Conservation (phyloP, 2,329 filamentous ascomycete species). For the Trichophyton equinum region DNA sequence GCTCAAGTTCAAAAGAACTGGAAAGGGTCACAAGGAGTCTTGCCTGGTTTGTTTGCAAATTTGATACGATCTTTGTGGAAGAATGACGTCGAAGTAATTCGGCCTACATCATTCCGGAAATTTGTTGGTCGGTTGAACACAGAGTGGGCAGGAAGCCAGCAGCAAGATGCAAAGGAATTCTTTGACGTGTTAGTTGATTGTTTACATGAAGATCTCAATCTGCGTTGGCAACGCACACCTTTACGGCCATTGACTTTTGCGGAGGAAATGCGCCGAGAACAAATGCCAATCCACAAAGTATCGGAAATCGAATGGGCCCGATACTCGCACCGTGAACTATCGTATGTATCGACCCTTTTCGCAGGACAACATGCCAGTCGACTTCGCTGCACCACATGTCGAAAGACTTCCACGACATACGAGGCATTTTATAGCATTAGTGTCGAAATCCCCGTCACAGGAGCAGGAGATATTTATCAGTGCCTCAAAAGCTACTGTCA, state of each 20-base stretch:
- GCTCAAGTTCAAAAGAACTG: conserved; percentile 50
- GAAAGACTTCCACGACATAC: conserved; percentile 52
- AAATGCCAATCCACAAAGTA: conserved; percentile 50
- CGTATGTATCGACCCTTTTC: conserved; percentile 69
- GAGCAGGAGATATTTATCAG: conserved; percentile 49
- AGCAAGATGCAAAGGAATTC: conserved; percentile 90
- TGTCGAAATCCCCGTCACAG: conserved; percentile 54
- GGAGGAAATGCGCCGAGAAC: conserved; percentile 50
- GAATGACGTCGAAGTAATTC: conserved; percentile 39
- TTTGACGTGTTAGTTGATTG: conserved; percentile 69
- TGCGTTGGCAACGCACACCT: conserved; percentile 47
- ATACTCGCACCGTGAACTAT: conserved; percentile 56
- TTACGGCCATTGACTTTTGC: conserved; percentile 46
- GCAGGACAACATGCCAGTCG: conserved; percentile 56
- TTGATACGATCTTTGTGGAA: conserved; percentile 52
- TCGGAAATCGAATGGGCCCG: conserved; percentile 62
- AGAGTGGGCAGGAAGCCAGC: conserved; percentile 58
- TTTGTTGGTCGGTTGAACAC: conserved; percentile 53
- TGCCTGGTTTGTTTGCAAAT: conserved; percentile 51
- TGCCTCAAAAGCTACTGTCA: conserved; percentile 59
- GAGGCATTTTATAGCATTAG: conserved; percentile 60
- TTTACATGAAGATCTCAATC: conserved; percentile 76
- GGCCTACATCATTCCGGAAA: conserved; percentile 50
- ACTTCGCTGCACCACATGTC: conserved; percentile 49
- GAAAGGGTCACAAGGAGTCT: conserved; percentile 52